phyloP scores from a whole-genome alignment of 192 early-diverging fungal species.

The Entomortierella beljakovae region DNA sequence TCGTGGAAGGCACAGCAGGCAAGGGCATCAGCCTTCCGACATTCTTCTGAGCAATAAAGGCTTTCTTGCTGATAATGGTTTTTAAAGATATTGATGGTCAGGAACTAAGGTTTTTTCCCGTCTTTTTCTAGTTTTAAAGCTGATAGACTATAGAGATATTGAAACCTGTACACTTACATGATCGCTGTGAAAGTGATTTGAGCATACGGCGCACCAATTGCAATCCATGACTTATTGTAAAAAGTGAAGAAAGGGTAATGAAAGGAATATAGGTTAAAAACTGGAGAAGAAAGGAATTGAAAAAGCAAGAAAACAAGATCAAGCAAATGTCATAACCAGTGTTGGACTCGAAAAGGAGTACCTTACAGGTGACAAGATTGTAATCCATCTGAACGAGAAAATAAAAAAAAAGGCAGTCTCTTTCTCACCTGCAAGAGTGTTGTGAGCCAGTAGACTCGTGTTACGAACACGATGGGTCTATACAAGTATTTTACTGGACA shows the following conservation, averaged over 20 bases:
- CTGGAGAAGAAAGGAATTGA: not conserved
- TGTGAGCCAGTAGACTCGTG: too few species aligned
- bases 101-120: too few species aligned
- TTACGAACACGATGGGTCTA: too few species aligned
- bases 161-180: conserved; percentile 17
- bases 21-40: conserved; percentile 43
- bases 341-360: conserved; percentile 41
- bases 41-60: conserved; percentile 45
- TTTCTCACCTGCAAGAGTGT: too few species aligned
- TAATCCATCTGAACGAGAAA: not conserved
- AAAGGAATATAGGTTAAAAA: not conserved
- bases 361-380: conserved; percentile 36
- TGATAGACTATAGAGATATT: too few species aligned
- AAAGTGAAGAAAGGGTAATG: not conserved
- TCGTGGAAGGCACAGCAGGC: conserved; percentile 50
- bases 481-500: too few species aligned
- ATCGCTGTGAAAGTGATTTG: conserved; percentile 51
- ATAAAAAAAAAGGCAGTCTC: not conserved
- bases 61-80: conserved; percentile 40
- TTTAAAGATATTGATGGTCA: too few species aligned
- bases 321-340: not conserved
- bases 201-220: conserved; percentile 55
- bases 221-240: conserved; percentile 33
- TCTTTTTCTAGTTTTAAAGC: too few species aligned
- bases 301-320: not conserved